phyloP scores from a whole-genome alignment of 2,329 filamentous ascomycete species.

The Aaosphaeria pasadenensis region DNA sequence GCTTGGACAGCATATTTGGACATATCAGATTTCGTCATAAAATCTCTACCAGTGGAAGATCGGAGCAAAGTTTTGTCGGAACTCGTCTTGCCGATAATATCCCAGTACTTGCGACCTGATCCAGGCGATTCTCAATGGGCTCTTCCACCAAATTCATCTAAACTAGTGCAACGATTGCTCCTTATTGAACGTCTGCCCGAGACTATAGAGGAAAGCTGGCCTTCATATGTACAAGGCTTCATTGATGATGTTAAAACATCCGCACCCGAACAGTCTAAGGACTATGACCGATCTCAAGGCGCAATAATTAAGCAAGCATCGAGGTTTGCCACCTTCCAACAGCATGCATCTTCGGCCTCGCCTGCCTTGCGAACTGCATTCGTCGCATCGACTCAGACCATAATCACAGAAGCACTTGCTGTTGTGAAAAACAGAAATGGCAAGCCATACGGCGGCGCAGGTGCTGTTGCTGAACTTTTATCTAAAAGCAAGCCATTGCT shows the following conservation, averaged over 20 bases:
- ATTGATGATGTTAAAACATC: constrained; percentile 68
- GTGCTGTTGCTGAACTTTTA: constrained; percentile 54
- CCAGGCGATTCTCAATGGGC: constrained; percentile 49
- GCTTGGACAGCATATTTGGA: constrained; percentile 77
- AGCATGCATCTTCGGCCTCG: constrained; percentile 7
- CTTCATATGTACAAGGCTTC: constrained; percentile 58
- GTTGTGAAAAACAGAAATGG: constrained; percentile 56
- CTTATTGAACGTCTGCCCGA: constrained; percentile 42
- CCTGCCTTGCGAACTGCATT: constrained; percentile 13
- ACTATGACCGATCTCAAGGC: constrained; percentile 70
- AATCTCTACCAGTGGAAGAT: constrained; percentile 43
- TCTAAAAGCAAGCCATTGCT: constrained; percentile 43
- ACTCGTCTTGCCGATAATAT: constrained; percentile 51
- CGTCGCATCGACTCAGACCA: constrained; percentile 36
- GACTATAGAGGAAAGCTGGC: constrained; percentile 60
- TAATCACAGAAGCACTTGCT: constrained; percentile 50
- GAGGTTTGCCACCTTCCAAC: constrained; percentile 60
- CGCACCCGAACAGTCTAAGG: constrained; percentile 76
- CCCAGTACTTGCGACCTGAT: constrained; percentile 51
- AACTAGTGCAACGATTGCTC: constrained; percentile 42
- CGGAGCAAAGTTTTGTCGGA: constrained; percentile 44
- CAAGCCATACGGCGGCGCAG: constrained; percentile 65
- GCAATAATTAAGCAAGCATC: constrained; percentile 63
- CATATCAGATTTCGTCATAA: constrained; percentile 50
- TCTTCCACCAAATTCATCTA: constrained; percentile 42